Evolutionary conservation across 2,329 filamentous ascomycete species (phyloP).

Genomic region (Cytospora leucostoma): DNA sequence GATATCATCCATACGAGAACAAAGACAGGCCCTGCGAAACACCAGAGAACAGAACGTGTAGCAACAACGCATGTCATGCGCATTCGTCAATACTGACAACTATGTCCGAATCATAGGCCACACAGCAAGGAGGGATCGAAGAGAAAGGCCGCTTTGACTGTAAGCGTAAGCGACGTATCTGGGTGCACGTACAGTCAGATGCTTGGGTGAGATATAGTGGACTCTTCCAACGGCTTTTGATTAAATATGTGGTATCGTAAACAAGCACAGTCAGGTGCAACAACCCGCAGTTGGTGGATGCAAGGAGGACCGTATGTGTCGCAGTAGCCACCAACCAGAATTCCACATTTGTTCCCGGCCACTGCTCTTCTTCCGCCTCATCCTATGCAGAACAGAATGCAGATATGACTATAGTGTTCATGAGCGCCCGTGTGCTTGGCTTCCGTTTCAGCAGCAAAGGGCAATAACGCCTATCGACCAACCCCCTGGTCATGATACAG

Average conservation of each 20-base stretch:
- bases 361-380: not conserved
- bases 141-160: no score
- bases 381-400: conserved; percentile 24
- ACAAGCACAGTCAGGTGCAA: conserved; percentile 13
- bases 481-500: conserved; percentile 15
- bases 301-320: not conserved
- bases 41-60: no score
- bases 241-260: conserved; percentile 24
- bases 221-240: not conserved
- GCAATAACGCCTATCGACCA: not conserved
- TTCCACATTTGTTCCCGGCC: not conserved
- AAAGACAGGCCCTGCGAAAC: no score
- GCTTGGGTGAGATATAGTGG: not conserved
- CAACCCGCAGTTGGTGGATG: not conserved
- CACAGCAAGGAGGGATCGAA: no score
- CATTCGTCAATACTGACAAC: no score
- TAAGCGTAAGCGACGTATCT: not conserved
- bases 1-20: no score
- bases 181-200: not conserved
- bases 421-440: conserved; percentile 7
- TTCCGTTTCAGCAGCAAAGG: not conserved
- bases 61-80: no score
- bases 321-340: not conserved
- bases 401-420: conserved; percentile 21
- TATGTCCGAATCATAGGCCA: no score